A percentile compares a stretch with the other conserved stretches of the same genome.
phyloP scores from a whole-genome alignment of 352 stramenopile genomes.

The Globisporangium emineosum region DNA sequence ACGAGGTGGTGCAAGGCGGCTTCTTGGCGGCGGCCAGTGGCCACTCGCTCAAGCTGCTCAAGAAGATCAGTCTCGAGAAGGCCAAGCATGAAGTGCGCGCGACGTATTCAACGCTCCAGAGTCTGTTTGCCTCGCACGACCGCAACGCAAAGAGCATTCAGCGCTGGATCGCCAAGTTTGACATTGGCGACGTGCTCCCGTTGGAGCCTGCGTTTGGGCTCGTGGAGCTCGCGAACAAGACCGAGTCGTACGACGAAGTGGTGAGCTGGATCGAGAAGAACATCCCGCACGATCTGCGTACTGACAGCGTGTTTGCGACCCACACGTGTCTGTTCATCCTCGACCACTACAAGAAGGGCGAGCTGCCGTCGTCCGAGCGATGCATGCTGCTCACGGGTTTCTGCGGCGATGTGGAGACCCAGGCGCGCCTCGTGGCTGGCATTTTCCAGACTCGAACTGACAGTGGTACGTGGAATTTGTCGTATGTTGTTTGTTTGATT shows the following conservation, averaged over 20 bases:
- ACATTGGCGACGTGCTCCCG: constrained; percentile 48
- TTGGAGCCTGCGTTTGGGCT: constrained; percentile 60
- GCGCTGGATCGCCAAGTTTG: constrained; percentile 66
- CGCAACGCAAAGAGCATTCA: constrained; percentile 51
- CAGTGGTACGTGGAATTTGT: constrained; percentile 33
- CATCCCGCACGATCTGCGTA: constrained; percentile 44
- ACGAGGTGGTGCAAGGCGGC: constrained; percentile 68
- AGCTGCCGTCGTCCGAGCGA: constrained; percentile 51
- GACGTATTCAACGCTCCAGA: constrained; percentile 55
- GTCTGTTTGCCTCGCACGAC: constrained; percentile 51
- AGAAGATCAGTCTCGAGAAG: constrained; percentile 35
- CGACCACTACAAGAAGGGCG: constrained; percentile 36
- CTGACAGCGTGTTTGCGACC: constrained; percentile 56
- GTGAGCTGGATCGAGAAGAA: constrained; percentile 55
- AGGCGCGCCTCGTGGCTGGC: constrained; percentile 55
- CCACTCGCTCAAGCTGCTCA: constrained; percentile 45
- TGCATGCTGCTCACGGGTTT: constrained; percentile 75
- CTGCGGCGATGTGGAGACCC: constrained; percentile 57
- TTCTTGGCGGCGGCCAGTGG: constrained; percentile 58
- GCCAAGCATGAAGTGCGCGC: constrained; percentile 45
- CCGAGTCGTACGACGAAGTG: constrained; percentile 43
- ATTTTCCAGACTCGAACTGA: constrained; percentile 66
- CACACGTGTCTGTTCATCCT: constrained; percentile 73
- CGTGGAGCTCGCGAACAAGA: constrained; percentile 40
- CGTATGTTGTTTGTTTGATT: constrained; percentile 9